Percentiles rank a stretch among this genome's conserved stretches.
Conservation (phyloP, 805 yeast species). For the Komagataella mondaviorum region DNA sequence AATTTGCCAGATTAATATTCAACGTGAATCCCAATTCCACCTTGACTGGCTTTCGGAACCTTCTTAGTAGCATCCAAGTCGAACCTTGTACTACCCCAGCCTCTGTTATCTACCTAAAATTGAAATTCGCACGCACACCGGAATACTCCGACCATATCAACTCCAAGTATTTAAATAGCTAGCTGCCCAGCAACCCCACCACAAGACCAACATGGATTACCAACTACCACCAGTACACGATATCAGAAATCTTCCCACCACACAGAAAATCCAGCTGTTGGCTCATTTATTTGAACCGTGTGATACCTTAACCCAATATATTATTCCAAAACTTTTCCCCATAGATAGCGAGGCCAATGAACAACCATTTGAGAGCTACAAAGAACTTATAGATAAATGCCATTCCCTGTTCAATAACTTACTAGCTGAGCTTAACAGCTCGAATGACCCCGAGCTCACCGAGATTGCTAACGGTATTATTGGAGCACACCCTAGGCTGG, state of each 20-base stretch:
- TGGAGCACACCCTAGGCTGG: slow-evolving; percentile 87
- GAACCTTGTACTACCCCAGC: no score
- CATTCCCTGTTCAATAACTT: not conserved
- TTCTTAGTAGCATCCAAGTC: no score
- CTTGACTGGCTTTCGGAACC: no score
- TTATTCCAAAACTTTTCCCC: slow-evolving; percentile 16
- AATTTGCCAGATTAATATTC: no score
- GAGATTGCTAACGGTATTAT: slow-evolving; percentile 31
- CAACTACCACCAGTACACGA: slow-evolving; percentile 18
- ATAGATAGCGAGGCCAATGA: not conserved
- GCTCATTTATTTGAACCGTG: slow-evolving; percentile 59
- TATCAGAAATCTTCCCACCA: slow-evolving; percentile 10
- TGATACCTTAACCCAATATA: slow-evolving; percentile 24
- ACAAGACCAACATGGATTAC: slow-evolving; percentile 3
- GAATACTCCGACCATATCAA: not conserved
- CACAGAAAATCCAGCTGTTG: slow-evolving; percentile 24
- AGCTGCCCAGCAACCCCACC: no score
- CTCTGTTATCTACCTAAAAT: not conserved
- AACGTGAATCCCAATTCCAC: no score
- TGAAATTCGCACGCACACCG: not conserved
- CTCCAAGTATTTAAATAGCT: no score
- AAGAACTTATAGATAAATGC: slow-evolving; percentile 8
- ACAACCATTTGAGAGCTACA: slow-evolving; percentile 8
- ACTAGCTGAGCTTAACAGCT: not conserved
- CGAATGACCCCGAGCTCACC: not conserved